These are phyloP conservation scores for Aphanocladium album DNA, from an alignment of 2,329 filamentous ascomycete species.

Conservation along the genomic window DNA sequence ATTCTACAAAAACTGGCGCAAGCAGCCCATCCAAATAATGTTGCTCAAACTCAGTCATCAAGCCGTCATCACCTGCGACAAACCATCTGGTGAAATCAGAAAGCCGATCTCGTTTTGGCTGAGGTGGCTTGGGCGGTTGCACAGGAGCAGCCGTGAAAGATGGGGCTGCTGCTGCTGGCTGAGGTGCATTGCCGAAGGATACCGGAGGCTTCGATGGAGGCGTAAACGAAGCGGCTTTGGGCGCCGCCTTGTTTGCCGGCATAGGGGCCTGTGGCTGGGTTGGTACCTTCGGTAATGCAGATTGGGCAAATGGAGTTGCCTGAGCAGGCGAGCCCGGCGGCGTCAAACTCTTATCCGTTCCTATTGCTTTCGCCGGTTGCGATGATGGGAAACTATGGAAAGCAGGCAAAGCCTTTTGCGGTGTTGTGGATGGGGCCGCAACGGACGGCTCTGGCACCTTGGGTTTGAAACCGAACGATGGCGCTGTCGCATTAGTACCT, in stretches of 20 bases:
- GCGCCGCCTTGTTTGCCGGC: background rate
- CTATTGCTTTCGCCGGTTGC: background rate
- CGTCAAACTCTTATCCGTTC: background rate
- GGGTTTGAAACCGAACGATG: background rate
- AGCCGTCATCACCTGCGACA: slow-evolving; percentile 47
- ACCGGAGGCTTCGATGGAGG: background rate
- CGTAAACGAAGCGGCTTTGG: background rate
- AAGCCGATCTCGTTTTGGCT: slow-evolving; percentile 36
- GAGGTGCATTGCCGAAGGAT: background rate
- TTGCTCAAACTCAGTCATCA: slow-evolving; percentile 47
- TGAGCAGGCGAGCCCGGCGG: slow-evolving; percentile 13
- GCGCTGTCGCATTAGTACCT: background rate
- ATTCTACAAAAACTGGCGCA: slow-evolving; percentile 35
- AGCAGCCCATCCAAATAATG: slow-evolving; percentile 43
- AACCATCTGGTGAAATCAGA: slow-evolving; percentile 50
- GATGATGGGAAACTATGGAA: background rate
- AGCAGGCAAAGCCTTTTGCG: background rate
- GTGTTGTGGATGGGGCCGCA: background rate
- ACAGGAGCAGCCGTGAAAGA: background rate
- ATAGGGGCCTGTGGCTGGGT: background rate
- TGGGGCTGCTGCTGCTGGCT: background rate
- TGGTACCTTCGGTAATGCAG: background rate
- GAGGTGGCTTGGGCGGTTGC: slow-evolving; percentile 12
- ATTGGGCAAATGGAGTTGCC: slow-evolving; percentile 10
- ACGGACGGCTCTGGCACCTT: background rate